A percentile compares a stretch with the other conserved stretches of the same genome.
These are phyloP conservation scores for Ephemerocybe angulata DNA, from an alignment of 768 basidiomycete genomes.

Conservation along the genomic window DNA sequence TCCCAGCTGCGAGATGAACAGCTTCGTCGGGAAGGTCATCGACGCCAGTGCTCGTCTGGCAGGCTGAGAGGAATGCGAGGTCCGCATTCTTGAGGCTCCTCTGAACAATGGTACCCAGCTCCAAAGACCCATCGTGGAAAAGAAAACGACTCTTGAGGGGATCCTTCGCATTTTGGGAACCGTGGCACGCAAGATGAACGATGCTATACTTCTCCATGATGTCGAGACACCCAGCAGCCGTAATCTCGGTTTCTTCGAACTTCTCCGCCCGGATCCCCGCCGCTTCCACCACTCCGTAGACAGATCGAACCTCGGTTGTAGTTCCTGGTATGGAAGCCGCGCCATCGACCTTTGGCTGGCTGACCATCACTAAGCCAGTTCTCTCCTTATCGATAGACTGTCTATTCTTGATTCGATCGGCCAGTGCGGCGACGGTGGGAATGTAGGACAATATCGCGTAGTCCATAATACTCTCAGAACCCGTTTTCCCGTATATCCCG, in stretches of 20 bases:
- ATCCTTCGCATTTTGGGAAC: constrained; percentile 19
- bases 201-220: constrained; percentile 14
- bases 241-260: constrained; percentile 13
- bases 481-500: not conserved
- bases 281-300: not conserved
- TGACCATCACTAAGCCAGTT: not conserved
- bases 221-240: constrained; percentile 6
- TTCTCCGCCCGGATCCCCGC: constrained; percentile 10
- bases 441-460: constrained; percentile 8
- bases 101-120: not conserved
- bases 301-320: not conserved
- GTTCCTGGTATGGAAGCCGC: constrained; percentile 8
- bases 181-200: constrained; percentile 34
- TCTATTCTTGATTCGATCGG: not conserved
- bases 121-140: not conserved
- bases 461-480: not conserved
- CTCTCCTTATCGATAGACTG: not conserved
- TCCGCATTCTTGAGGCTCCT: not conserved
- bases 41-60: constrained; percentile 1
- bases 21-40: not conserved
- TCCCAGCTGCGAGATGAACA: not conserved
- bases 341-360: not conserved
- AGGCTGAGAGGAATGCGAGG: constrained; percentile 1
- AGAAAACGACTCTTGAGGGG: constrained; percentile 11
- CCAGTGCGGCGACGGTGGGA: constrained; percentile 1